Base-by-base conservation (phyloP, 2,329 filamentous ascomycete genomes). In the Ophiostoma pallidulum region DNA sequence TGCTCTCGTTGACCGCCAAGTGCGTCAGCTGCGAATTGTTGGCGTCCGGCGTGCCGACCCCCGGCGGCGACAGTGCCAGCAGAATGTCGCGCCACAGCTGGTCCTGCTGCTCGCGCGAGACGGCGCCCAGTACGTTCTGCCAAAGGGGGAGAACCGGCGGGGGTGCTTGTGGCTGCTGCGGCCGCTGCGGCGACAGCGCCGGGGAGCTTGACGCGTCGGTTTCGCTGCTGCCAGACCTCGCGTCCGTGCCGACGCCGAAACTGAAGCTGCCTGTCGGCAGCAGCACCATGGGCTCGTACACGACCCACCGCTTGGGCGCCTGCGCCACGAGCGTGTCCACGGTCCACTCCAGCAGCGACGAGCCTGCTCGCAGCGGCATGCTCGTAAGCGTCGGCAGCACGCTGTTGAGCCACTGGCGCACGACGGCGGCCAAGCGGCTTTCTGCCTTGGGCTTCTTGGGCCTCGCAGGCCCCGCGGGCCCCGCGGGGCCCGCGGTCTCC, bases 251-350 rank as follows among this genome's bases (percentile, higher is more conserved):
- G 16, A 13, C 24, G n/a, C 26, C 32, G 26, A 48, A 59, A 4
- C 62, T 60, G 62, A 82, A 80, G 54, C 76, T 77, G 22, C 77
- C 77, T 0, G 72, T 69, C 0, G 79, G 77, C 1, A 83, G 67
- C 14, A 82, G 66, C 4, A 73, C 70, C 71, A 83, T 75, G 9
- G 78, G 77, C 48, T 74, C 73, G 56, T 83, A 82, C 12, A 74
- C 65, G 0, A 73, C 73, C 69, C 77, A 83, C 52, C 78, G 65
- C 54, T 74, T 78, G 0, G 79, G 78, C 3, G 71, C 67, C 36
- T 64, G 59, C 10, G 54, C 57, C 18, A 72, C 37, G 9, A 77
- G 64, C 4, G 12, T 19, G 6, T 42, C 40, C 1, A 45, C 4
- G 10, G 42, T 19, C 36, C 43, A 35, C 10, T 19, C 37, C 5